Evolutionary conservation across 805 yeast genomes (phyloP).

Genomic region (Candida maesae): DNA sequence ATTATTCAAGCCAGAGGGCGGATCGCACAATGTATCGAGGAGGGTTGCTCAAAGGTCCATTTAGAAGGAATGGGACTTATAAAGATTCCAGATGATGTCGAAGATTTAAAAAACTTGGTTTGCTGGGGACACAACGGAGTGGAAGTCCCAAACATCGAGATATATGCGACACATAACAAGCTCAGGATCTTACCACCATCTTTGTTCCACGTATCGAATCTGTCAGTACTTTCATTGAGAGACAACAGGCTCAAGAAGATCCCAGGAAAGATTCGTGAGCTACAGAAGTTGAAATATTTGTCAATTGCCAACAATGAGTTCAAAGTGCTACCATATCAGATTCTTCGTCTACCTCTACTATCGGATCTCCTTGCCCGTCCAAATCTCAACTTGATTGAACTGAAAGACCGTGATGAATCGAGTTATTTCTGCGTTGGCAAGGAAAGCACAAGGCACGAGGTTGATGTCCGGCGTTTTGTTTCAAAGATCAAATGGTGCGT

Average conservation of each 20-base stretch:
- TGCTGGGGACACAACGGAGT: conserved; percentile 35
- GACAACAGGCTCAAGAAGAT: conserved; percentile 44
- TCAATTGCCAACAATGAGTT: conserved; percentile 50
- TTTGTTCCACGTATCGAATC: conserved; percentile 45
- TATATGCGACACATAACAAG: conserved; percentile 49
- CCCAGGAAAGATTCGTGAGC: conserved; percentile 44
- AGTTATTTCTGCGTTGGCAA: conserved; percentile 24
- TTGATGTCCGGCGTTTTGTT: conserved; percentile 23
- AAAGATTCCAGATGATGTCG: conserved; percentile 53
- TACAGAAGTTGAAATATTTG: conserved; percentile 43
- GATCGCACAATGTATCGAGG: conserved; percentile 46
- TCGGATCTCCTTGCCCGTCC: conserved; percentile 52
- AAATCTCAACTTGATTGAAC: conserved; percentile 36
- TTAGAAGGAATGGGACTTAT: conserved; percentile 45
- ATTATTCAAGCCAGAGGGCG: conserved; percentile 34
- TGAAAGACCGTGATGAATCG: conserved; percentile 17
- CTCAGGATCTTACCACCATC: conserved; percentile 45
- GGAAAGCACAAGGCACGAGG: conserved; percentile 13
- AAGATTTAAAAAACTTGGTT: conserved; percentile 54
- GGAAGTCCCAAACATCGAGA: conserved; percentile 37
- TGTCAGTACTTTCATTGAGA: conserved; percentile 50
- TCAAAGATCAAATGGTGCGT: conserved; percentile 25
- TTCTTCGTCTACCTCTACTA: conserved; percentile 42
- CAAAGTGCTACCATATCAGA: conserved; percentile 48
- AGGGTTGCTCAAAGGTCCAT: conserved; percentile 39